Evolutionary conservation across 371 early-diverging fungal species (phyloP).

Genomic region (Mortierella sp.): DNA sequence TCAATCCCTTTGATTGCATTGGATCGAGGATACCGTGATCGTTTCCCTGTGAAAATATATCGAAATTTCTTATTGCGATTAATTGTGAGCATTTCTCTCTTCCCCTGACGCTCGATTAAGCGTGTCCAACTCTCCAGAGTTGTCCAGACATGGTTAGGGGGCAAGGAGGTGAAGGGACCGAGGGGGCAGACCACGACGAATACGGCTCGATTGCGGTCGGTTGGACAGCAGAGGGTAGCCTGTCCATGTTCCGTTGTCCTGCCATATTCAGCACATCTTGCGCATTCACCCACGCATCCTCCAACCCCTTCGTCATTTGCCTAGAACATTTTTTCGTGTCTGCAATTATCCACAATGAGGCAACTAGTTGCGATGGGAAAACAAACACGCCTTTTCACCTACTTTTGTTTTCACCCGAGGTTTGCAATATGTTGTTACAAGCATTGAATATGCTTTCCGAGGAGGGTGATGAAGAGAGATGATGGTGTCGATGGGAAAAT

Average conservation of each 20-base stretch:
- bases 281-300: neutral
- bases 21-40: neutral
- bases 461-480: neutral
- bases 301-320: neutral
- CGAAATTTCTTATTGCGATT: neutral
- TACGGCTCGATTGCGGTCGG: neutral
- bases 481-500: neutral
- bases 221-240: neutral
- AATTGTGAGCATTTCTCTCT: neutral
- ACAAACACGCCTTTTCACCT: neutral
- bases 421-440: neutral
- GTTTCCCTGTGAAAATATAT: neutral
- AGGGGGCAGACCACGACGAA: neutral
- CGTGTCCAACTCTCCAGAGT: neutral
- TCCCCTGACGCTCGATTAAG: too few relatives aligned
- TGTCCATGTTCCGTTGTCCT: neutral
- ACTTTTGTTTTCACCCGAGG: neutral
- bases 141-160: neutral
- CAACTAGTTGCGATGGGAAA: neutral
- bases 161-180: neutral
- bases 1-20: conserved; percentile 2
- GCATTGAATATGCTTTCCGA: neutral
- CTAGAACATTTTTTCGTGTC: neutral
- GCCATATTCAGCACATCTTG: neutral
- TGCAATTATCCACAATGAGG: neutral